These are phyloP conservation scores for Apiotrichum mycotoxinovorans DNA, from an alignment of 1,284 basidiomycete genomes.

Conservation along the genomic window DNA sequence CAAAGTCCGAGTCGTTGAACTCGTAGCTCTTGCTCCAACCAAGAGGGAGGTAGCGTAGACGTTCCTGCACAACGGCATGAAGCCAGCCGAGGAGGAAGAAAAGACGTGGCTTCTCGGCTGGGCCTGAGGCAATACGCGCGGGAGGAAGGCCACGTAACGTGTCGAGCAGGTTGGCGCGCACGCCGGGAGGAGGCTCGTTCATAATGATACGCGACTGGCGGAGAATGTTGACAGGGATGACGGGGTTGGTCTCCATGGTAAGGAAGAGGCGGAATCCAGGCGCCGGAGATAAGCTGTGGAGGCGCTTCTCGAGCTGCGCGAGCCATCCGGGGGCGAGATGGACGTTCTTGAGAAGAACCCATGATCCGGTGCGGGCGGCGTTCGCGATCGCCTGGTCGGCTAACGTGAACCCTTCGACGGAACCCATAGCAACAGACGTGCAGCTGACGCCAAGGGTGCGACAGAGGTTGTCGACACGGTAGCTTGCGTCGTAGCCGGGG, in stretches of 20 bases:
- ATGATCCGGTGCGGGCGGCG: constrained; percentile 83
- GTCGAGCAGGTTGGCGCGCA: constrained; percentile 90
- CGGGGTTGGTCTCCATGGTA: constrained; percentile 84
- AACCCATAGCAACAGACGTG: constrained; percentile 93
- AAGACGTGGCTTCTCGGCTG: constrained; percentile 81
- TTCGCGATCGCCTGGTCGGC: constrained; percentile 91
- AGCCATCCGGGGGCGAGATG: constrained; percentile 92
- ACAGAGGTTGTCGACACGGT: constrained; percentile 84
- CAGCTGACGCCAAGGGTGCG: constrained; percentile 70
- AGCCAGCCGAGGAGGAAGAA: constrained; percentile 98
- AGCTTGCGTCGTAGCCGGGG: constrained; percentile 94
- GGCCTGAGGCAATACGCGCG: constrained; percentile 62
- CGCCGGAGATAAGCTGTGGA: constrained; percentile 86
- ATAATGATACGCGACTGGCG: constrained; percentile 91
- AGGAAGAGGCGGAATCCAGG: constrained; percentile 90
- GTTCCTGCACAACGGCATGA: constrained; percentile 93
- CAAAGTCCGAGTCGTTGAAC: constrained; percentile 96
- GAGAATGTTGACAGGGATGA: constrained; percentile 89
- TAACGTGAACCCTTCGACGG: constrained; percentile 88
- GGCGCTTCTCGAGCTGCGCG: constrained; percentile 87
- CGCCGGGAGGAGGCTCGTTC: constrained; percentile 94
- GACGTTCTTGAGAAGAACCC: constrained; percentile 94
- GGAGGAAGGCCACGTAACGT: constrained; percentile 77
- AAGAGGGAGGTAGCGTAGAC: constrained; percentile 86
- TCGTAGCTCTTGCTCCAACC: constrained; percentile 96